Evolutionary conservation across 2,329 filamentous ascomycete genomes (phyloP).

Genomic region (Plectosphaerella sp.): DNA sequence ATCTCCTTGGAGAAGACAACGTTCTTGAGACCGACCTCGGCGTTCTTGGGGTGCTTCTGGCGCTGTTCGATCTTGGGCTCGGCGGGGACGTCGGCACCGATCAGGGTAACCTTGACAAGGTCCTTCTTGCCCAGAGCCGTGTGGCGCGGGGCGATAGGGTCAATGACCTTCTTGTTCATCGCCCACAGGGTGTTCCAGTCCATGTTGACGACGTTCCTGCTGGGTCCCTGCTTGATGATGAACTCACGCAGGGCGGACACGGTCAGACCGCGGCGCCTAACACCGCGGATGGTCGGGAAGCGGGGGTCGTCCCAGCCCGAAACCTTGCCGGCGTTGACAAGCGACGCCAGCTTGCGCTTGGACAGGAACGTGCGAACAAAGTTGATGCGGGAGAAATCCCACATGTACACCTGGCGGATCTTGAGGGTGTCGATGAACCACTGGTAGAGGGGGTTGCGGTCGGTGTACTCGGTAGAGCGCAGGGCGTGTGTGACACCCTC

Average conservation of each 20-base stretch:
- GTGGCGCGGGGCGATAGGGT: conserved; percentile 69
- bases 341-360: conserved; percentile 81
- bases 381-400: conserved; percentile 82
- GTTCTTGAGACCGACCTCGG: conserved; percentile 78
- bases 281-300: conserved; percentile 80
- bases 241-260: conserved; percentile 76
- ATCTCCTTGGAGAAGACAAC: conserved; percentile 73
- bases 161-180: conserved; percentile 77
- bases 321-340: conserved; percentile 71
- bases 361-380: conserved; percentile 79
- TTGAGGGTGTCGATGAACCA: conserved; percentile 76
- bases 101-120: conserved; percentile 65
- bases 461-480: conserved; percentile 81
- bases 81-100: conserved; percentile 62
- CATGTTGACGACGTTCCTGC: conserved; percentile 78
- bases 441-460: conserved; percentile 81
- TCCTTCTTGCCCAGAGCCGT: conserved; percentile 69
- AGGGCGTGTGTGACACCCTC: conserved; percentile 83
- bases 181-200: conserved; percentile 76
- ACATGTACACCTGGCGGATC: conserved; percentile 74
- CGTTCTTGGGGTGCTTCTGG: conserved; percentile 87
- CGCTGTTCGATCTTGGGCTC: conserved; percentile 66
- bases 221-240: conserved; percentile 79
- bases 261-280: conserved; percentile 73
- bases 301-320: conserved; percentile 85